phyloP scores from a whole-genome alignment of 2,329 filamentous ascomycete species.

The Fusarium mexicanum region DNA sequence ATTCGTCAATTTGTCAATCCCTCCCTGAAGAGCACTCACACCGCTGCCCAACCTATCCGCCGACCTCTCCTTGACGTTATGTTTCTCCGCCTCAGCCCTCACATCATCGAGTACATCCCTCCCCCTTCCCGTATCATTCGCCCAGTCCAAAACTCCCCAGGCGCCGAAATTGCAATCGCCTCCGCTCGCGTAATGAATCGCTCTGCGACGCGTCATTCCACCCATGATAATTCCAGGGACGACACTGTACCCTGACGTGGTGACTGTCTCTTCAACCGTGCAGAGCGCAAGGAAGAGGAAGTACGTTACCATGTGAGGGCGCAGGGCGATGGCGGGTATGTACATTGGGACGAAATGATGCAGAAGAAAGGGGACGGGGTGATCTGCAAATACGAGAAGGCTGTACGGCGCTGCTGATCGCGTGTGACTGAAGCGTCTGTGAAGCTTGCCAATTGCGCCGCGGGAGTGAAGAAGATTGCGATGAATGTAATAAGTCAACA shows the following conservation, averaged over 20 bases:
- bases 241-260: constrained; percentile 73
- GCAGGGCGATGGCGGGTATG: constrained; percentile 70
- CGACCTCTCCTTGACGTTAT: constrained; percentile 57
- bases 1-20: constrained; percentile 45
- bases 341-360: constrained; percentile 72
- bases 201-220: constrained; percentile 55
- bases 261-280: constrained; percentile 73
- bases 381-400: constrained; percentile 72
- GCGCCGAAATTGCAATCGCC: constrained; percentile 70
- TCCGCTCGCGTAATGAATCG: constrained; percentile 64
- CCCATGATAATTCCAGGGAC: constrained; percentile 64
- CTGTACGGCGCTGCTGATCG: constrained; percentile 67
- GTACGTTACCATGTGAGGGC: constrained; percentile 78
- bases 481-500: constrained; percentile 79
- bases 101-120: constrained; percentile 63
- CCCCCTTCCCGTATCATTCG: constrained; percentile 64
- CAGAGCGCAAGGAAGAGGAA: constrained; percentile 70
- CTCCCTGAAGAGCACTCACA: constrained; percentile 46
- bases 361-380: constrained; percentile 71
- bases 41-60: constrained; percentile 48
- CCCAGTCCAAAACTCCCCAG: constrained; percentile 71
- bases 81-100: constrained; percentile 66
- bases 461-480: constrained; percentile 72
- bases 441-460: constrained; percentile 51
- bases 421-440: constrained; percentile 61